phyloP scores from a whole-genome alignment of 805 yeast species.

The Saccharomyces kudriavzevii region DNA sequence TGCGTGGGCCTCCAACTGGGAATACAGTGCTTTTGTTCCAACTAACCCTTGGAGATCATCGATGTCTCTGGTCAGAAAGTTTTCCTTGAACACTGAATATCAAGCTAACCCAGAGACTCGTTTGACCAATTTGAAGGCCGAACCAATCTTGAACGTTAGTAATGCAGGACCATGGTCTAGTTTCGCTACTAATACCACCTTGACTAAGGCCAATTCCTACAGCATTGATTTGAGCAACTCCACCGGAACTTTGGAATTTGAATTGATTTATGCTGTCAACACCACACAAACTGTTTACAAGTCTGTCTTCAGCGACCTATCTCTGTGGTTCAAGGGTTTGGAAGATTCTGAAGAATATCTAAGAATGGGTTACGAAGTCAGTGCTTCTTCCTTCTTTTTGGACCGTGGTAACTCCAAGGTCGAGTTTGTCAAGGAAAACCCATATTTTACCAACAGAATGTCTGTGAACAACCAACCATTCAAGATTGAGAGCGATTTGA shows the following conservation, averaged over 20 bases:
- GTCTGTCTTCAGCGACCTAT: constrained; percentile 12
- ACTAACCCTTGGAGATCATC: constrained; percentile 32
- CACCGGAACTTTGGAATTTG: constrained; percentile 23
- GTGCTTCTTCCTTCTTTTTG: constrained; percentile 19
- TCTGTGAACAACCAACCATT: constrained; percentile 21
- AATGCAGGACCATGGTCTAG: background rate
- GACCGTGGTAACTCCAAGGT: constrained; percentile 22
- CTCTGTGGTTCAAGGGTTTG: constrained; percentile 13
- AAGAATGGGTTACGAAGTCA: constrained; percentile 23
- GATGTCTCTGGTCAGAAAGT: constrained; percentile 31
- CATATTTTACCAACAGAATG: constrained; percentile 23
- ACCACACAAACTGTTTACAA: constrained; percentile 2
- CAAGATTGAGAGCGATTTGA: constrained; percentile 8
- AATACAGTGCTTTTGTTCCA: constrained; percentile 33
- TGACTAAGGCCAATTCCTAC: background rate
- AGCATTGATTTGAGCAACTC: constrained; percentile 1
- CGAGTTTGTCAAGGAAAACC: constrained; percentile 18
- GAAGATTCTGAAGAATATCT: constrained; percentile 16
- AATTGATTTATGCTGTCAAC: constrained; percentile 18
- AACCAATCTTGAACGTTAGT: constrained; percentile 18
- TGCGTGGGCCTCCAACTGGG: constrained; percentile 41
- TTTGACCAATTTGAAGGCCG: constrained; percentile 13
- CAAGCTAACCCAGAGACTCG: constrained; percentile 20
- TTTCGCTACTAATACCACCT: constrained; percentile 1
- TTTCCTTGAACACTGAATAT: constrained; percentile 19